Conservation (phyloP, 2,329 filamentous ascomycete species). For the Ophiostoma ulmi region DNA sequence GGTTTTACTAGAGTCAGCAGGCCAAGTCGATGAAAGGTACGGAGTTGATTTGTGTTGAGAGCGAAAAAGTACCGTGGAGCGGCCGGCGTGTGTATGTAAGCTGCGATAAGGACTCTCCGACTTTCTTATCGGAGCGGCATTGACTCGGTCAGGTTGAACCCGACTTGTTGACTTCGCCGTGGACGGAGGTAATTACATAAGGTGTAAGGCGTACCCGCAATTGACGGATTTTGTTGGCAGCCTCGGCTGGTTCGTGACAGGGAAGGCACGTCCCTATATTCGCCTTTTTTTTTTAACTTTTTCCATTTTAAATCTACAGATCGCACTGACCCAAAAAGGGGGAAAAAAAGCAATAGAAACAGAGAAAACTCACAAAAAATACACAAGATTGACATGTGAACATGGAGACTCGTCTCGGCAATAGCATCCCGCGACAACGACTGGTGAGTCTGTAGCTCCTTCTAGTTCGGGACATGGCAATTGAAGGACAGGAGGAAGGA, state of each 20-base stretch:
- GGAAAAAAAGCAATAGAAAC: neutral
- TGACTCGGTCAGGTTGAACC: neutral
- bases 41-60: neutral
- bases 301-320: neutral
- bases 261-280: neutral
- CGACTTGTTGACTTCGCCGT: conserved; percentile 2
- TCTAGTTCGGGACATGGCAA: conserved; percentile 1
- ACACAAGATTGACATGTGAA: conserved; percentile 9
- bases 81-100: neutral
- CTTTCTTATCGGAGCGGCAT: neutral
- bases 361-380: neutral
- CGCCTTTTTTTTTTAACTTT: neutral
- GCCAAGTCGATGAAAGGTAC: too few relatives aligned
- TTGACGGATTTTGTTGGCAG: conserved; percentile 20
- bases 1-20: neutral
- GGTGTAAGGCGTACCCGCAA: neutral
- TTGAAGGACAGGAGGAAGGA: neutral
- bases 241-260: conserved; percentile 19
- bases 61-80: neutral
- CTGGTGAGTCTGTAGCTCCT: neutral
- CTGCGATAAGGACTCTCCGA: neutral
- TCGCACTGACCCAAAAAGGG: neutral
- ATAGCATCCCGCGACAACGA: neutral
- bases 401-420: conserved; percentile 8
- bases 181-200: conserved; percentile 14